Conservation (phyloP, 2,329 filamentous ascomycete genomes). For the Colletotrichum sp. region DNA sequence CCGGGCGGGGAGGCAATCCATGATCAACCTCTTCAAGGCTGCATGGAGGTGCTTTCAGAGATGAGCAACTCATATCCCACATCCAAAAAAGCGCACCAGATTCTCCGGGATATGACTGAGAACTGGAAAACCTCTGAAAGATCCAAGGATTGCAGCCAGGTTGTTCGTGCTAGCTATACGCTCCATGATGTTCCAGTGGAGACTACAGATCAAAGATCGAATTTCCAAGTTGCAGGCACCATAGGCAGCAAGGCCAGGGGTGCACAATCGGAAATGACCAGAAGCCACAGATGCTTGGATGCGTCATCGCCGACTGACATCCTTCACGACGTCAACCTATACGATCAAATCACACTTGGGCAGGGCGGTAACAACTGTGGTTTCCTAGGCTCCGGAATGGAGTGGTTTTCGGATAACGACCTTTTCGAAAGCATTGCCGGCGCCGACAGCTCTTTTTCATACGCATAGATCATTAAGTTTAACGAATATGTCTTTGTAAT, state of each 20-base stretch:
- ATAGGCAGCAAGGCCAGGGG: not conserved
- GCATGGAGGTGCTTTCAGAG: not conserved
- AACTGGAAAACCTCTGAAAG: not conserved
- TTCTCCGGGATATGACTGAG: not conserved
- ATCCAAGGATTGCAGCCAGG: not conserved
- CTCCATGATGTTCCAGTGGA: not conserved
- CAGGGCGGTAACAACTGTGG: not conserved
- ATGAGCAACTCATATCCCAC: not conserved
- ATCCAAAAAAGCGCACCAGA: not conserved
- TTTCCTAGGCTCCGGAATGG: not conserved
- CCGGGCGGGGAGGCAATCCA: not conserved
- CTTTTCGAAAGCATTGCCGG: not conserved
- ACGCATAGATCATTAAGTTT: not conserved
- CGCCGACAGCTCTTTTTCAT: not conserved
- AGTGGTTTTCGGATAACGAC: not conserved
- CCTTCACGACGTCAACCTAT: not conserved
- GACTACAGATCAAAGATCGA: not conserved
- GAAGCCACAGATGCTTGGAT: not conserved
- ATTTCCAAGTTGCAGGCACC: not conserved
- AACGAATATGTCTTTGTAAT: not conserved
- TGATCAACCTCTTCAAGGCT: not conserved
- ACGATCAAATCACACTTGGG: not conserved
- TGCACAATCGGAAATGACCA: rapidly evolving
- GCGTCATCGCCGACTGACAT: not conserved
- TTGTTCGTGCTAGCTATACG: not conserved